Conservation (phyloP, 352 stramenopile species). For the Pythium phragmitis region DNA sequence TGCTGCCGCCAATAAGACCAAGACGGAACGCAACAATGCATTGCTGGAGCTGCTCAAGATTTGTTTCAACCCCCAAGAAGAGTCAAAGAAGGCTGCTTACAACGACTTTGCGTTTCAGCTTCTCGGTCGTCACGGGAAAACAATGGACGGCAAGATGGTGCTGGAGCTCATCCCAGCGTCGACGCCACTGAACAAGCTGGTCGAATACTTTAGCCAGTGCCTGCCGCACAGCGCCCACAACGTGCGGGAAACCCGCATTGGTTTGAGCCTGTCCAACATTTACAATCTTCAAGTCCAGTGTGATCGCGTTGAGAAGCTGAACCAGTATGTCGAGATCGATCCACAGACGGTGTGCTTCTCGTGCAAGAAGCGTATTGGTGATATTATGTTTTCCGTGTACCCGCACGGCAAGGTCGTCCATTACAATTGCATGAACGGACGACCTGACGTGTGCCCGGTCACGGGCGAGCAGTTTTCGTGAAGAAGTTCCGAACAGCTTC, state of each 20-base stretch:
- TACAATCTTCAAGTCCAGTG: constrained; percentile 91
- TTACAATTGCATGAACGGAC: constrained; percentile 88
- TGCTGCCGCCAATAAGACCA: constrained; percentile 38
- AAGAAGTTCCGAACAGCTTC: constrained; percentile 13
- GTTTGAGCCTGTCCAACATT: constrained; percentile 84
- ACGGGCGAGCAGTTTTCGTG: constrained; percentile 79
- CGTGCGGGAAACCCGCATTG: constrained; percentile 76
- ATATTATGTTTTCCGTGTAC: constrained; percentile 88
- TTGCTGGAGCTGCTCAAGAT: constrained; percentile 78
- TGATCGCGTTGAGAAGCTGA: constrained; percentile 76
- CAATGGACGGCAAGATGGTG: constrained; percentile 64
- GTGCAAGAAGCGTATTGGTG: constrained; percentile 87
- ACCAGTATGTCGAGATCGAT: constrained; percentile 81
- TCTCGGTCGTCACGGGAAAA: constrained; percentile 74
- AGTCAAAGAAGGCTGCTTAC: constrained; percentile 80
- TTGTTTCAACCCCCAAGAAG: constrained; percentile 73
- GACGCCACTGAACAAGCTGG: constrained; percentile 80
- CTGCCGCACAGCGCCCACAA: constrained; percentile 82
- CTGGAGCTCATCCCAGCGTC: constrained; percentile 62
- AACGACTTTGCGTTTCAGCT: constrained; percentile 81
- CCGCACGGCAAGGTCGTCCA: constrained; percentile 84
- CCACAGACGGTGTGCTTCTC: constrained; percentile 71
- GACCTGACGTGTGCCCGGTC: constrained; percentile 78
- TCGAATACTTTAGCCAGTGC: constrained; percentile 81
- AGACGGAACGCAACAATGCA: constrained; percentile 67